A percentile compares a stretch with the other conserved stretches of the same genome.
phyloP scores from a whole-genome alignment of 2,329 filamentous ascomycete species.

The Xylaria sp. region DNA sequence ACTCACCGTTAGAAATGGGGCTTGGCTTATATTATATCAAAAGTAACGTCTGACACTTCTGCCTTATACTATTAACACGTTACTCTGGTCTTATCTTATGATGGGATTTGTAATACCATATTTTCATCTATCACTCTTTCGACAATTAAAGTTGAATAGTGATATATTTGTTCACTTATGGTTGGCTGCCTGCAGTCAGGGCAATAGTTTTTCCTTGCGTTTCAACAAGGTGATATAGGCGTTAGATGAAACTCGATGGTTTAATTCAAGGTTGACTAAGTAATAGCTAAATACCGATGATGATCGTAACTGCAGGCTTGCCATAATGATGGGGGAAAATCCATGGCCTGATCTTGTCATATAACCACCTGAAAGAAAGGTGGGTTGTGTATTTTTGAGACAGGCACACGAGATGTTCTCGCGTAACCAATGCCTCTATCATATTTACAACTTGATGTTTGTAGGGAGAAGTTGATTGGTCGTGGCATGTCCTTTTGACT shows the following conservation, averaged over 20 bases:
- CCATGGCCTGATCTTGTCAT: conserved; percentile 1
- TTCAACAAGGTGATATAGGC: not conserved
- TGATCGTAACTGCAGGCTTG: not conserved
- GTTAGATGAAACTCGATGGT: not conserved
- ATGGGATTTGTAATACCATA: no score
- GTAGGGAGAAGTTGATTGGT: not conserved
- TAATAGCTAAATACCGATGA: no score
- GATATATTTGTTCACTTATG: no score
- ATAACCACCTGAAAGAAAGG: not conserved
- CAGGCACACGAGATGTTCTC: not conserved
- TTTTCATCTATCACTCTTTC: no score
- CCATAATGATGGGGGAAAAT: not conserved
- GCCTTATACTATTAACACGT: no score
- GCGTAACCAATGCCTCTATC: not conserved
- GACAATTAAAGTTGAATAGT: no score
- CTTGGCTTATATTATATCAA: no score
- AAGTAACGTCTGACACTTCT: no score
- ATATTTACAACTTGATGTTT: not conserved
- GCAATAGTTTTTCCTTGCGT: not conserved
- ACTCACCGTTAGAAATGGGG: no score
- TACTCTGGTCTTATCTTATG: no score
- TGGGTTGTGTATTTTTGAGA: not conserved
- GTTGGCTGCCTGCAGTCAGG: no score
- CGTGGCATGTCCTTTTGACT: not conserved
- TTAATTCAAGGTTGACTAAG: not conserved